These are phyloP conservation scores for Hydnomerulius pinastri DNA, from an alignment of 768 basidiomycete species.

Conservation along the genomic window DNA sequence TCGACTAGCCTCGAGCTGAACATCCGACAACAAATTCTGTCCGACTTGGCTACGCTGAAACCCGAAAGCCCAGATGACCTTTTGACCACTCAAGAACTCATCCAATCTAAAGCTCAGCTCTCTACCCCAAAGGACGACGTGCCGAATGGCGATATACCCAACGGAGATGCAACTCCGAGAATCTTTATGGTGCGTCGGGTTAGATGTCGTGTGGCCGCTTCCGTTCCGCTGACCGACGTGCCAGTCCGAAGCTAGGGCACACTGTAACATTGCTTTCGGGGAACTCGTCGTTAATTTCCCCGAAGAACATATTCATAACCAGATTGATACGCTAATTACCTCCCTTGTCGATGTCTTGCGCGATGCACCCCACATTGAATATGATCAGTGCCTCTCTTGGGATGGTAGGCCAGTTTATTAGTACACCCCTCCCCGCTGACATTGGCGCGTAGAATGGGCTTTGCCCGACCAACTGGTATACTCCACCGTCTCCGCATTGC, in stretches of 20 bases:
- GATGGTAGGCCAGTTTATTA: conserved; percentile 49
- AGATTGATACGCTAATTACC: conserved; percentile 54
- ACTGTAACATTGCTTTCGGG: conserved; percentile 83
- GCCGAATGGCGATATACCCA: conserved; percentile 23
- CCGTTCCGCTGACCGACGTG: conserved; percentile 3
- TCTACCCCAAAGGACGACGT: conserved; percentile 19
- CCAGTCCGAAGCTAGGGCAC: conserved; percentile 70
- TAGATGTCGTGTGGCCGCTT: neutral
- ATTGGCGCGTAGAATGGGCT: conserved; percentile 69
- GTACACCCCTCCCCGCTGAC: neutral
- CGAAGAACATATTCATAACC: conserved; percentile 49
- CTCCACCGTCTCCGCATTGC: conserved; percentile 74
- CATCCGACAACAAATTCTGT: conserved; percentile 72
- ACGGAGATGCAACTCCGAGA: conserved; percentile 20
- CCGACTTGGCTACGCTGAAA: conserved; percentile 67
- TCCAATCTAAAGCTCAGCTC: conserved; percentile 63
- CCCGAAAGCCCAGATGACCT: conserved; percentile 49
- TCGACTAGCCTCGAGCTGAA: conserved; percentile 69
- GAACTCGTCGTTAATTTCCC: conserved; percentile 72
- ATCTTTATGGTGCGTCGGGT: conserved; percentile 60
- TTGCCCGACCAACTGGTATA: conserved; percentile 83
- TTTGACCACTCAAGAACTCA: conserved; percentile 51
- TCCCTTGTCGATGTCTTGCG: conserved; percentile 66
- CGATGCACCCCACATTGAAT: conserved; percentile 75
- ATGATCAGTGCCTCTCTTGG: conserved; percentile 80